Evolutionary conservation across 768 basidiomycete species (phyloP).

Genomic region (Ramaria rubella): DNA sequence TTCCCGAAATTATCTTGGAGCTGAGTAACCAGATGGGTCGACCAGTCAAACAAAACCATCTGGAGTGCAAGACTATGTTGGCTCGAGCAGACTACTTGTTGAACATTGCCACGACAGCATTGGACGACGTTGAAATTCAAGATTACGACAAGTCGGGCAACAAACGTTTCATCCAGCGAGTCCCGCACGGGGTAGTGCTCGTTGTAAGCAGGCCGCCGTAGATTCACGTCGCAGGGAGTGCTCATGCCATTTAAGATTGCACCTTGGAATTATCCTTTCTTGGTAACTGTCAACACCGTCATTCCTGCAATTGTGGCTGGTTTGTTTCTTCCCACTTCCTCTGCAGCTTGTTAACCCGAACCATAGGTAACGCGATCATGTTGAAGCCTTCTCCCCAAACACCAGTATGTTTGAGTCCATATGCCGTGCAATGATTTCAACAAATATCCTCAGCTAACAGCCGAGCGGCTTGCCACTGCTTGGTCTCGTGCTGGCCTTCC

Average conservation of each 20-base stretch:
- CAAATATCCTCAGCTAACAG: constrained; percentile 47
- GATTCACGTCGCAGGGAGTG: constrained; percentile 24
- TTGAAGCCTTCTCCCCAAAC: constrained; percentile 98
- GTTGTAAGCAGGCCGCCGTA: constrained; percentile 93
- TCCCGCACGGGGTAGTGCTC: constrained; percentile 80
- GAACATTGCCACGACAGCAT: constrained; percentile 66
- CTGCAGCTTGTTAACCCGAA: background rate
- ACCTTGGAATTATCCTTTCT: constrained; percentile 69
- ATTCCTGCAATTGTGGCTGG: constrained; percentile 81
- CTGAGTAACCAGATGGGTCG: constrained; percentile 89
- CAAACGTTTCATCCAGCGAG: constrained; percentile 74
- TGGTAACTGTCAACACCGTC: constrained; percentile 85
- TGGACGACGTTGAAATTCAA: constrained; percentile 67
- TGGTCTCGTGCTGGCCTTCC: constrained; percentile 77
- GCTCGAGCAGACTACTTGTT: constrained; percentile 79
- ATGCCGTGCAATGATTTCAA: background rate
- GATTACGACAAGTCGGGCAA: constrained; percentile 82
- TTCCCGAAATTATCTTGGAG: constrained; percentile 64
- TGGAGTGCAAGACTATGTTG: background rate
- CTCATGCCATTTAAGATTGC: background rate
- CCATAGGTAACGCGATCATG: constrained; percentile 72
- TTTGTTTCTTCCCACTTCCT: too few relatives aligned
- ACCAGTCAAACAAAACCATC: constrained; percentile 3
- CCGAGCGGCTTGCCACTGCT: constrained; percentile 69
- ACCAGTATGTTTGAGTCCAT: constrained; percentile 33